Evolutionary conservation across 768 basidiomycete genomes (phyloP), one percentile per base, ranked within the genome.

Genomic region (Crepidotus variabilis): DNA sequence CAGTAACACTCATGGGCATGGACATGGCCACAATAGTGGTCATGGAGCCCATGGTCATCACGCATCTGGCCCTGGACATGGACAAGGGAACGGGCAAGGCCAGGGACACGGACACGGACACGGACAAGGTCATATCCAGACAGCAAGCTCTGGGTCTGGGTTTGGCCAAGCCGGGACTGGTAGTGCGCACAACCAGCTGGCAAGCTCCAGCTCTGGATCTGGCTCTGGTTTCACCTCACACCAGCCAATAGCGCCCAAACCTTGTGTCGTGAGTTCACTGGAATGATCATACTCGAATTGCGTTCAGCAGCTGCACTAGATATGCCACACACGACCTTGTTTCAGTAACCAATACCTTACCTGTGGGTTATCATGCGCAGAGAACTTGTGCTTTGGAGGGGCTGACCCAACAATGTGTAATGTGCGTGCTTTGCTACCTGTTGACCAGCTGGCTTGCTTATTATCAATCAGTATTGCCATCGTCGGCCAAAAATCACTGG

Each of bases 341-440:
- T 43, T 43, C 39, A 43, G 39, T 20, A 43, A 43, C 20, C 45
- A 48, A 20, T 49, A 49, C 21, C 56, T 60, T 6, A 61, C 60
- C 0, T 63, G 63, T 28, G 52, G 63, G 9, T n/a, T 56, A 13
- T 32, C 23, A 21, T 63, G 63, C 39, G 47, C 48, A 1, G 56
- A 61, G 48, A 63, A 52, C 20, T 47, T 63, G 14, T 57, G 48
- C 47, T 33, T 54, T 6, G 63, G 60, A 11, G 54, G 54, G 3
- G 50, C 54, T 2, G 52, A 63, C 45, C 39, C 45, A 3, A 55
- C 14, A 16, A 60, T 61, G 58, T 63, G 63, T 24, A 50, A 61
- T 54, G 63, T 63, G 51, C 6, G 56, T 35, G 6, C 14, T 23
- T 10, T 18, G 34, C 20, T 18, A 7, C 3, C 8, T 8, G 32